A percentile compares a stretch with the other conserved stretches of the same genome.
phyloP scores from a whole-genome alignment of 192 early-diverging fungal species.

The Coemansia sp. region DNA sequence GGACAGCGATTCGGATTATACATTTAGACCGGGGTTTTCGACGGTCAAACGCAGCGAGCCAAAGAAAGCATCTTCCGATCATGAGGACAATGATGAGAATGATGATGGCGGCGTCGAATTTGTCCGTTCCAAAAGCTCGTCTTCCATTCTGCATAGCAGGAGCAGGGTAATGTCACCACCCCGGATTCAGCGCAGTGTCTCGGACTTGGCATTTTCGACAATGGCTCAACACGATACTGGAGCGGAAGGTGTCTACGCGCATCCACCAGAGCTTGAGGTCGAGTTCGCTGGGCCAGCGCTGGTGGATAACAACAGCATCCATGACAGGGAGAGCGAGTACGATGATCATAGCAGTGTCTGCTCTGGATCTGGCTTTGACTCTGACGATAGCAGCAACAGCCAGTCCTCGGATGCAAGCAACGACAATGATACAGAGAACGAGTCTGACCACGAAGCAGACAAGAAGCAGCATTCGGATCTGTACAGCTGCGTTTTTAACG shows the following conservation, averaged over 20 bases:
- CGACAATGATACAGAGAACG: constrained; percentile 5
- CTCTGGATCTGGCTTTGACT: constrained; percentile 1
- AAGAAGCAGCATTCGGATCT: neutral
- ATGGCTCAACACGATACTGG: neutral
- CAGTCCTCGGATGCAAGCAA: neutral
- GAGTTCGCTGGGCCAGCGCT: neutral
- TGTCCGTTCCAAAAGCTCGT: constrained; percentile 19
- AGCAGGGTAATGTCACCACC: constrained; percentile 14
- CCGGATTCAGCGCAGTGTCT: constrained; percentile 20
- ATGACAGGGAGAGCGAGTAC: neutral
- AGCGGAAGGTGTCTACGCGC: neutral
- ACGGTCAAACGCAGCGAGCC: constrained; percentile 5
- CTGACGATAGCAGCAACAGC: constrained; percentile 1
- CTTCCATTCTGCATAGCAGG: constrained; percentile 1
- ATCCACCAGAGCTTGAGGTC: neutral
- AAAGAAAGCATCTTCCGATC: neutral
- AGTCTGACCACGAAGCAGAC: constrained; percentile 1
- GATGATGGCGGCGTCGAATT: neutral
- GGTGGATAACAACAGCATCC: neutral
- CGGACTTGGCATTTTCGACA: constrained; percentile 15
- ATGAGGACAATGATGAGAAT: no score
- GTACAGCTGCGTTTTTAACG: constrained; percentile 11
- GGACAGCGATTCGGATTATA: constrained; percentile 21
- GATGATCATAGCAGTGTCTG: neutral
- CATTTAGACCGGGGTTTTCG: constrained; percentile 24